phyloP scores from a whole-genome alignment of 1,139 yeast species.

The Torulaspora pretoriensis region DNA sequence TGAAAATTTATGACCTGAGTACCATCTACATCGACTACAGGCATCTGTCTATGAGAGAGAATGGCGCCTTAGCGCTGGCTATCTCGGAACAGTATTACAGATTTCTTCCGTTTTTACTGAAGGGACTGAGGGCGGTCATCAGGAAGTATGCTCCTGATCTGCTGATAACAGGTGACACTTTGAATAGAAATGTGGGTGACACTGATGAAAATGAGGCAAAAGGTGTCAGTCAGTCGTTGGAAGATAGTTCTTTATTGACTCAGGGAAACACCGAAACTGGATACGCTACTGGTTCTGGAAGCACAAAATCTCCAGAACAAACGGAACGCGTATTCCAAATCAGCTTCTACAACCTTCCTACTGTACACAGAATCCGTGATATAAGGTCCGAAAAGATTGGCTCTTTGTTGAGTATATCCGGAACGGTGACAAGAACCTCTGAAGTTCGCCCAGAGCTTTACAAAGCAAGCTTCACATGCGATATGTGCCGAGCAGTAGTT shows the following conservation, averaged over 20 bases:
- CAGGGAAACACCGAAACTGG: conserved; percentile 24
- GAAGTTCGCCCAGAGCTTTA: conserved; percentile 95
- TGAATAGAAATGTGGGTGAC: conserved; percentile 38
- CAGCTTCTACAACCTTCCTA: conserved; percentile 82
- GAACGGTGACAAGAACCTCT: conserved; percentile 94
- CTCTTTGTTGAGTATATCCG: conserved; percentile 76
- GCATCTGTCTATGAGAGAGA: conserved; percentile 70
- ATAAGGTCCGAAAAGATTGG: conserved; percentile 88
- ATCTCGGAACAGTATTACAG: conserved; percentile 88
- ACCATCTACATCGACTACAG: conserved; percentile 83
- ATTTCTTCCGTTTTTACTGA: conserved; percentile 77
- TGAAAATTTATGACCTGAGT: conserved; percentile 70
- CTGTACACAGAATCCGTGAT: conserved; percentile 82
- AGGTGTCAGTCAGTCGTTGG: conserved; percentile 21
- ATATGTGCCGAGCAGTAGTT: conserved; percentile 76
- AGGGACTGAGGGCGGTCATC: conserved; percentile 69
- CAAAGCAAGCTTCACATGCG: conserved; percentile 86
- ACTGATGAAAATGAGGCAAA: conserved; percentile 35
- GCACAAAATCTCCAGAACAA: conserved; percentile 31
- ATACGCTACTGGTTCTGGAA: conserved; percentile 27
- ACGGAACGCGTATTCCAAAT: conserved; percentile 81
- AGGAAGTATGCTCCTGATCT: conserved; percentile 74
- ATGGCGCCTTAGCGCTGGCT: conserved; percentile 87
- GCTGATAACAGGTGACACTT: conserved; percentile 33
- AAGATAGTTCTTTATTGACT: conserved; percentile 18